Base-by-base conservation (phyloP, 352 stramenopile species). In the Globisporangium camurandrum region DNA sequence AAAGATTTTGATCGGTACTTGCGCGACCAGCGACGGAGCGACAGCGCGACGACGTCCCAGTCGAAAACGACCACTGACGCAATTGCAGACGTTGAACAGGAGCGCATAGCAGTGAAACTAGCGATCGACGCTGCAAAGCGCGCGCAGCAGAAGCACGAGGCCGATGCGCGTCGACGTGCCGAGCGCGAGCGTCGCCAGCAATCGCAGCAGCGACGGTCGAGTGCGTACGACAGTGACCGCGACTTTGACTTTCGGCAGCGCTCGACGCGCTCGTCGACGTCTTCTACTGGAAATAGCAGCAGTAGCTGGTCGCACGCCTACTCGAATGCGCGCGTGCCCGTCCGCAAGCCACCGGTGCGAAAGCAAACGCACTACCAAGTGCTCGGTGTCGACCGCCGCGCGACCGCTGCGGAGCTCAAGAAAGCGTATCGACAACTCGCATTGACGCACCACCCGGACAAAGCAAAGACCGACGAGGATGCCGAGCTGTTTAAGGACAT, bases 341-440 rank as follows among this genome's bases (percentile, higher is more conserved):
- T 26, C n/a, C 38, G 27, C 7, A 51, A 72, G 33, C 16, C 53
- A 0, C 58, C 71, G 39, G 52, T 56, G 23, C 72, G 67, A 1
- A 84, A n/a, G n/a, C n/a, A n/a, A n/a, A n/a, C 76, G 6, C 75
- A 92, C 50, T 95, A 95, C 54, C 78, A 95, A n/a, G 61, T 92
- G 4, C 69, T 95, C 16, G 75, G 75, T 17, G 69, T 93, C 12
- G 37, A 66, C 9, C 78, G 73, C 33, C 47, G 56, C 31, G 71
- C 81, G 20, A 86, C 75, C 9, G 46, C 54, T 27, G 71, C 77
- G 14, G 67, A 93, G 34, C 90, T 96, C 56, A 92, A 92, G 57
- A 95, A 92, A 55, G 81, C 86, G 43, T 96, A 96, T 60, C 82
- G 85, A 11, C 93, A 93, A 52, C 56, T 96, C 26, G 87, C 87